These are phyloP conservation scores for Suhomyces bribrorum DNA, from an alignment of 1,139 yeast species.

Conservation along the genomic window DNA sequence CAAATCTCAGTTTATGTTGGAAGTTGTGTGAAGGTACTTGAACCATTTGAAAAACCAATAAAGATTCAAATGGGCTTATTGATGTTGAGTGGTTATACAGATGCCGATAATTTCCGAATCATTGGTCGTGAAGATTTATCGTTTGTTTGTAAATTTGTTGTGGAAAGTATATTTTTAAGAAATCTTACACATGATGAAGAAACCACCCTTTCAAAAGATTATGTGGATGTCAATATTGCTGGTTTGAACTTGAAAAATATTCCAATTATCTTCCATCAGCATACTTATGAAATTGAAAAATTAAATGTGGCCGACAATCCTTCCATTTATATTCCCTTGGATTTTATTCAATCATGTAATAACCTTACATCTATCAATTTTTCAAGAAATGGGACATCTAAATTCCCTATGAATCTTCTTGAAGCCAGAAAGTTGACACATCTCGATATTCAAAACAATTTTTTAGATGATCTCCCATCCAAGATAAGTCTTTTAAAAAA, in stretches of 20 bases:
- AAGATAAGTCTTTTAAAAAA: slow-evolving; percentile 55
- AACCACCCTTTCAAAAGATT: slow-evolving; percentile 60
- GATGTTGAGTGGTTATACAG: slow-evolving; percentile 76
- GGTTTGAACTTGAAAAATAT: slow-evolving; percentile 79
- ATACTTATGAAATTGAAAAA: slow-evolving; percentile 77
- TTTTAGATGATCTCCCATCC: slow-evolving; percentile 62
- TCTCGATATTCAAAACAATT: slow-evolving; percentile 78
- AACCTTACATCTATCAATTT: slow-evolving; percentile 68
- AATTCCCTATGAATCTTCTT: slow-evolving; percentile 71
- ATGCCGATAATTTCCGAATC: slow-evolving; percentile 70
- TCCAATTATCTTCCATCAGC: slow-evolving; percentile 80
- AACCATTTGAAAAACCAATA: slow-evolving; percentile 75
- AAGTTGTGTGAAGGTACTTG: slow-evolving; percentile 71
- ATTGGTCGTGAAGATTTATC: slow-evolving; percentile 88
- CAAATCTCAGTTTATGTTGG: slow-evolving; percentile 82
- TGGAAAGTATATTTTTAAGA: slow-evolving; percentile 70
- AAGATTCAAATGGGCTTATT: slow-evolving; percentile 74
- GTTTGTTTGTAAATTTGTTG: slow-evolving; percentile 80
- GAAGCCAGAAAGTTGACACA: slow-evolving; percentile 69
- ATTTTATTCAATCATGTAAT: slow-evolving; percentile 80
- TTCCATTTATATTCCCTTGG: slow-evolving; percentile 77
- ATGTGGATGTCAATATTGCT: slow-evolving; percentile 73
- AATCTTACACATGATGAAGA: slow-evolving; percentile 71
- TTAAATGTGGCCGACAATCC: slow-evolving; percentile 88
- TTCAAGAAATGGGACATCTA: slow-evolving; percentile 71